Evolutionary conservation across 2,329 filamentous ascomycete species (phyloP).

Genomic region (Fulvia fulva): DNA sequence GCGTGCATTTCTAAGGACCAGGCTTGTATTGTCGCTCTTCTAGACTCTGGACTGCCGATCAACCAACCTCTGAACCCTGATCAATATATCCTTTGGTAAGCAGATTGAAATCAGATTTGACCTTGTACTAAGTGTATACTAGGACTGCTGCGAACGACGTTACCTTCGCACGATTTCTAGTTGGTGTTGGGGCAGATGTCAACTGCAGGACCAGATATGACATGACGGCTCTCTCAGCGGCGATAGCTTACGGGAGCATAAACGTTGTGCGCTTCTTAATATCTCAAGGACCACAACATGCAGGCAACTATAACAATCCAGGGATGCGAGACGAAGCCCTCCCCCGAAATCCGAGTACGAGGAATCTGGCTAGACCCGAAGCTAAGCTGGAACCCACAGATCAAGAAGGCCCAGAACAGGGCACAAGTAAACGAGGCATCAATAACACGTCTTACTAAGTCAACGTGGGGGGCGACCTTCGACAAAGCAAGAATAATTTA

Average conservation of each 20-base stretch:
- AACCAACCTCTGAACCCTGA: neutral
- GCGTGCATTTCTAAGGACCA: neutral
- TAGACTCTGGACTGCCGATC: neutral
- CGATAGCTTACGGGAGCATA: neutral
- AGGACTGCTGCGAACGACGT: neutral
- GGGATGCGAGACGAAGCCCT: too few species aligned
- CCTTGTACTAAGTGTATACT: neutral
- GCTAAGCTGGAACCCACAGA: too few species aligned
- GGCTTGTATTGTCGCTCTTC: neutral
- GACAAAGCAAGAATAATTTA: too few species aligned
- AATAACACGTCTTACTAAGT: too few species aligned
- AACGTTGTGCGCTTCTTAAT: conserved; percentile 2
- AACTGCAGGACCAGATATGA: neutral
- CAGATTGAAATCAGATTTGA: neutral
- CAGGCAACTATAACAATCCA: too few species aligned
- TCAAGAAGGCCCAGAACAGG: too few species aligned
- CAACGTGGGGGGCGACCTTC: too few species aligned
- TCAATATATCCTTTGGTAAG: neutral
- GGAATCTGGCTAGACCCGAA: too few species aligned
- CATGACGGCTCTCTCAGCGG: neutral
- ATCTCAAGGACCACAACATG: too few species aligned
- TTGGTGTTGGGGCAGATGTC: conserved; percentile 5
- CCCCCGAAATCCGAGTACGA: too few species aligned
- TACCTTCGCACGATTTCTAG: neutral
- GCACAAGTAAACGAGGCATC: too few species aligned